Conservation (phyloP, 1,284 basidiomycete genomes). For the Athelia psychrophila region DNA sequence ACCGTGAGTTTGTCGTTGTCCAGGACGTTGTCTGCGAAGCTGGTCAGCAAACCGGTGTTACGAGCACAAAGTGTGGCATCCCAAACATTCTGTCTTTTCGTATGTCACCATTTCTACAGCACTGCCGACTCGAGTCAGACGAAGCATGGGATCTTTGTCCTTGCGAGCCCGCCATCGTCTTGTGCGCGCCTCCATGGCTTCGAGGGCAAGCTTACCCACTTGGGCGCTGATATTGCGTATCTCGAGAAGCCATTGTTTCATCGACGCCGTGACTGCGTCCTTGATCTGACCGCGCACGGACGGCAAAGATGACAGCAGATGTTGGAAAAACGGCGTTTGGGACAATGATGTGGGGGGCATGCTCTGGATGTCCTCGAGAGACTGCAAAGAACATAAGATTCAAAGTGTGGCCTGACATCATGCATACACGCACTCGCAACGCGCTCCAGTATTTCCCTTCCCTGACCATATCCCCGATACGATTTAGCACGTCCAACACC, state of each 20-base stretch:
- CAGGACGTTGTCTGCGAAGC: conserved; percentile 75
- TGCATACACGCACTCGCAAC: conserved; percentile 71
- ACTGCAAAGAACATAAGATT: conserved; percentile 47
- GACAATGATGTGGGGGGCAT: conserved; percentile 89
- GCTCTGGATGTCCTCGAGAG: conserved; percentile 90
- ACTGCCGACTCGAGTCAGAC: conserved; percentile 86
- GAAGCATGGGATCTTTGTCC: conserved; percentile 75
- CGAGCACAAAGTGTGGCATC: conserved; percentile 1
- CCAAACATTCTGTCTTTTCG: conserved; percentile 88
- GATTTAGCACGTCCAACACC: conserved; percentile 92
- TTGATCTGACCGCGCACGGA: conserved; percentile 88
- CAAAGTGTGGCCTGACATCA: conserved; percentile 16
- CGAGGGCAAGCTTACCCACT: conserved; percentile 87
- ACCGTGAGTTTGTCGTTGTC: conserved; percentile 88
- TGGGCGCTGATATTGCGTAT: conserved; percentile 87
- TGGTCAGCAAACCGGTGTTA: conserved; percentile 6
- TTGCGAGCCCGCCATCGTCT: conserved; percentile 82
- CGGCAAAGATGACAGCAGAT: conserved; percentile 89
- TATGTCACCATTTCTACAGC: conserved; percentile 93
- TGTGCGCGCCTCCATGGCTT: conserved; percentile 85
- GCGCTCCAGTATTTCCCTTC: conserved; percentile 97
- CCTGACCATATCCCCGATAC: conserved; percentile 90
- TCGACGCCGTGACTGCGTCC: conserved; percentile 89
- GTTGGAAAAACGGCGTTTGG: conserved; percentile 91
- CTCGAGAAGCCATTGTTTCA: conserved; percentile 97